These are phyloP conservation scores for Spergularia azorica DNA, from an alignment of 179 eudicot genomes.

Conservation along the genomic window DNA sequence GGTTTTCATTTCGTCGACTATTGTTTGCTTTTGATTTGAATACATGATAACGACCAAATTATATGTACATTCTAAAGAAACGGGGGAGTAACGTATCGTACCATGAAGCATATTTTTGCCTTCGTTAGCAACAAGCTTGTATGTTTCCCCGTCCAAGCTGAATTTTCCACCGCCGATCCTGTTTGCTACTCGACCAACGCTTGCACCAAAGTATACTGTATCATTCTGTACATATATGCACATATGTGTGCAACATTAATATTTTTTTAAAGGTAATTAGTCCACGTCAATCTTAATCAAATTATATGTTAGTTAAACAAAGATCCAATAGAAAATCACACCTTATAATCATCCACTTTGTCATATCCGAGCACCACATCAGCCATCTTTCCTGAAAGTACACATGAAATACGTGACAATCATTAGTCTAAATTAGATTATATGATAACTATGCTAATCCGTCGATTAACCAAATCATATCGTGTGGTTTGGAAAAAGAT, in stretches of 20 bases:
- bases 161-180: slow-evolving; percentile 74
- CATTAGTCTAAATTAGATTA: no score
- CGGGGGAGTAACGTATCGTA: slow-evolving; percentile 2
- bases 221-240: slow-evolving; percentile 46
- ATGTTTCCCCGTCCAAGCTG: slow-evolving; percentile 48
- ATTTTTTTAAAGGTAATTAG: no score
- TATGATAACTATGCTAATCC: not conserved
- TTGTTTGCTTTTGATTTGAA: no score
- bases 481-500: no score
- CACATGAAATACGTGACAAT: not conserved
- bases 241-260: not conserved
- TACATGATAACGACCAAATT: no score
- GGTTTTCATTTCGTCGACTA: no score
- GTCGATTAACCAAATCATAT: no score
- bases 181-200: slow-evolving; percentile 84
- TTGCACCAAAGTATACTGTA: slow-evolving; percentile 57
- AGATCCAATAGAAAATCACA: not conserved
- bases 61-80: no score
- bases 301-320: not conserved
- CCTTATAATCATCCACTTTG: slow-evolving; percentile 47
- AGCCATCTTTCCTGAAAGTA: slow-evolving; percentile 47
- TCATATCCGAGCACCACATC: slow-evolving; percentile 77
- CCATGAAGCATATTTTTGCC: slow-evolving; percentile 40
- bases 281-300: not conserved
- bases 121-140: slow-evolving; percentile 37